These are phyloP conservation scores for Sclerospora graminicola DNA, from an alignment of 352 stramenopile genomes.

Conservation along the genomic window DNA sequence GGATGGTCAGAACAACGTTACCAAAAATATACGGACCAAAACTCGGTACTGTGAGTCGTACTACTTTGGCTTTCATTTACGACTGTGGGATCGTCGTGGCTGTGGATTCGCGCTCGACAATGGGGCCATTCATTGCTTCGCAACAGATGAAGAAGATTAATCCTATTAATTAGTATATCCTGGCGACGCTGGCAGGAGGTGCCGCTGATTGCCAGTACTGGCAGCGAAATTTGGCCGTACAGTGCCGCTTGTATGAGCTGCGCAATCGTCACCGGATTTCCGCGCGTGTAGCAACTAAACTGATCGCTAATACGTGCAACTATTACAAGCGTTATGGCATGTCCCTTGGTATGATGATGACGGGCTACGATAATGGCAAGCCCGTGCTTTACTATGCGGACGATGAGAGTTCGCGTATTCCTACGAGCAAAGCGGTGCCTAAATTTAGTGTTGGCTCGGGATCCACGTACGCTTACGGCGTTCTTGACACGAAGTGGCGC, in stretches of 20 bases:
- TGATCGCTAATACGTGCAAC: slow-evolving; percentile 99
- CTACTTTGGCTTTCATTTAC: slow-evolving; percentile 99
- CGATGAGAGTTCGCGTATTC: slow-evolving; percentile 97
- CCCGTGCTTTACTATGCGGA: too few relatives aligned
- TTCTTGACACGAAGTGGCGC: slow-evolving; percentile 95
- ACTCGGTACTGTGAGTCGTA: too few relatives aligned
- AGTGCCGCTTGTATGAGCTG: slow-evolving; percentile 96
- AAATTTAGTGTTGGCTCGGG: slow-evolving; percentile 99
- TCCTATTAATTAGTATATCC: slow-evolving; percentile 99
- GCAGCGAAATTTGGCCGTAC: slow-evolving; percentile 97
- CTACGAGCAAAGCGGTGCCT: slow-evolving; percentile 89
- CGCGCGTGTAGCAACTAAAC: slow-evolving; percentile 96
- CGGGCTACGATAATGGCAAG: slow-evolving; percentile 96
- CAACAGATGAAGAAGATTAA: slow-evolving; percentile 99
- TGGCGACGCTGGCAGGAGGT: slow-evolving; percentile 98
- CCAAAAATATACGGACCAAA: too few relatives aligned
- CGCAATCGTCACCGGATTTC: slow-evolving; percentile 99
- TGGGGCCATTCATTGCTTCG: slow-evolving; percentile 98
- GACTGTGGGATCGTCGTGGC: slow-evolving; percentile 97
- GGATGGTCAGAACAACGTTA: too few relatives aligned
- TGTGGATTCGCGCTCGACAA: too few relatives aligned
- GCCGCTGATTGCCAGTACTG: slow-evolving; percentile 99
- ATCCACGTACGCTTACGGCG: too few relatives aligned
- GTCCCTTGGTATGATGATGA: too few relatives aligned
- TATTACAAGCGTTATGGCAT: slow-evolving; percentile 88